Percentiles rank a stretch among this genome's conserved stretches.
These are phyloP conservation scores for Hypoxylon perforatum DNA, from an alignment of 495 filamentous ascomycete genomes.

Conservation along the genomic window DNA sequence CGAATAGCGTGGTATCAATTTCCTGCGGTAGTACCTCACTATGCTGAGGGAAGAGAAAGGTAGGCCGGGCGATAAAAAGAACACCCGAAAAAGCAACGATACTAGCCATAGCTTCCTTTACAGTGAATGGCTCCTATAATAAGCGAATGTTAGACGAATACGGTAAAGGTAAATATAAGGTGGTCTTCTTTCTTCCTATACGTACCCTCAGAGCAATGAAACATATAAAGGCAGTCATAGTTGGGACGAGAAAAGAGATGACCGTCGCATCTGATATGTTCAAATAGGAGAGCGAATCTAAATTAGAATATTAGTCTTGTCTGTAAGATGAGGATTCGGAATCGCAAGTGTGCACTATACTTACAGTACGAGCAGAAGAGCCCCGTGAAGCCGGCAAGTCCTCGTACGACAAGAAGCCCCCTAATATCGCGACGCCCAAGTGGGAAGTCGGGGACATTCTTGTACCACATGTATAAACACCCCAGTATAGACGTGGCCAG, in stretches of 20 bases:
- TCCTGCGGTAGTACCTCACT: background rate
- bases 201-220: constrained; percentile 62
- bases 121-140: constrained; percentile 71
- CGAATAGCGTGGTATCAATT: constrained; percentile 27
- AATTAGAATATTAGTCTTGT: background rate
- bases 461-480: constrained; percentile 77
- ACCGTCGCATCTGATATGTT: constrained; percentile 84
- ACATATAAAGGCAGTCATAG: constrained; percentile 79
- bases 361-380: constrained; percentile 79
- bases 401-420: constrained; percentile 70
- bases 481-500: constrained; percentile 74
- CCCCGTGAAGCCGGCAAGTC: constrained; percentile 76
- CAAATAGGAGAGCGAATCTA: constrained; percentile 80
- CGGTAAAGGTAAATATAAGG: background rate
- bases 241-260: constrained; percentile 81
- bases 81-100: constrained; percentile 78
- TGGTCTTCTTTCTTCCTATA: constrained; percentile 19
- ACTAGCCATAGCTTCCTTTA: constrained; percentile 74
- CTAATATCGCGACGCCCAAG: constrained; percentile 72
- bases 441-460: constrained; percentile 71
- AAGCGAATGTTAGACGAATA: background rate
- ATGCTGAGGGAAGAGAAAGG: constrained; percentile 57
- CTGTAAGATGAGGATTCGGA: background rate
- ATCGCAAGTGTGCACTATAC: constrained; percentile 22
- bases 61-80: constrained; percentile 78